phyloP scores from a whole-genome alignment of 1,139 yeast genomes.

The Pneumocystis jirovecii region DNA sequence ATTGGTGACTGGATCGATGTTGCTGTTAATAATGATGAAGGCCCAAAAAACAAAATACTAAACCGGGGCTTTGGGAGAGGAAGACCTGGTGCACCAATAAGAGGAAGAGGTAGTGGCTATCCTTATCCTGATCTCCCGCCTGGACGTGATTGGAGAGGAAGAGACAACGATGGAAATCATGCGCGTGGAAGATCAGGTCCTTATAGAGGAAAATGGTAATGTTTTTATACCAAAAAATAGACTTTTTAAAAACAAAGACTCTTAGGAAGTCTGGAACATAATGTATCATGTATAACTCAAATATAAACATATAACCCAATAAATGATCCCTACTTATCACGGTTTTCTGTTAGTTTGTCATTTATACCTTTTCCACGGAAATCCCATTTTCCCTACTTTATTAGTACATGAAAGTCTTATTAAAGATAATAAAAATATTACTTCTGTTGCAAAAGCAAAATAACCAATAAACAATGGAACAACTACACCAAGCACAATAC shows the following conservation, averaged over 20 bases:
- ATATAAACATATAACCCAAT: background rate
- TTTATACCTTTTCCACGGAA: background rate
- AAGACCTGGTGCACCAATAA: background rate
- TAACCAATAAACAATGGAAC: background rate
- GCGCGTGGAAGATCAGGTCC: background rate
- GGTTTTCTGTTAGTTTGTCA: background rate
- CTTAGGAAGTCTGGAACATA: background rate
- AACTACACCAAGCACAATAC: background rate
- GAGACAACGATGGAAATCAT: background rate
- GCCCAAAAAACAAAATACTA: background rate
- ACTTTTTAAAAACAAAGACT: background rate
- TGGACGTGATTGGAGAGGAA: background rate
- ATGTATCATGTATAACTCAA: background rate
- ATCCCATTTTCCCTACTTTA: background rate
- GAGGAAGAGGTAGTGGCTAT: background rate
- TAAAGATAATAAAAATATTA: background rate
- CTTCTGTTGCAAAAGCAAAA: background rate
- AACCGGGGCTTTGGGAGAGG: background rate
- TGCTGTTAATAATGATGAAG: background rate
- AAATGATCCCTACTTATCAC: background rate
- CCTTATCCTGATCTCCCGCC: background rate
- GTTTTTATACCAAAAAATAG: background rate
- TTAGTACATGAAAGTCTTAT: background rate
- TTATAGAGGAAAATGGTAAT: background rate
- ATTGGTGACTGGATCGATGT: conserved; percentile 2